Evolutionary conservation across 768 basidiomycete genomes (phyloP), one percentile per base, ranked within the genome.

Genomic region (Baorangia bicolor): DNA sequence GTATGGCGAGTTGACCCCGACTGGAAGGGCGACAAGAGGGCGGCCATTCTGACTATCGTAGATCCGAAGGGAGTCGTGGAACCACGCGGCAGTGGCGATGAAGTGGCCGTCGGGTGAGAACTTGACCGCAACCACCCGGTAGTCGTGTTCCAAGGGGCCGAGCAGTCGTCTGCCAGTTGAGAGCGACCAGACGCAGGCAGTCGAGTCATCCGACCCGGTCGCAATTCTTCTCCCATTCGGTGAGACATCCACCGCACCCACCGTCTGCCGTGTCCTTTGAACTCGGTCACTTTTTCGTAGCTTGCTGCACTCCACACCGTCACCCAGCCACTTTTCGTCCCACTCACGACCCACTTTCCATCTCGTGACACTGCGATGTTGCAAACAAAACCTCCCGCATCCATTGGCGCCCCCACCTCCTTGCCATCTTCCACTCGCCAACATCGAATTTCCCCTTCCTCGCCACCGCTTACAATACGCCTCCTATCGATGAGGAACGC

Each of bases 21-120:
- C 23, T 2, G 35, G 21, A 3, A 25, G 3, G 21, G 59, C 27
- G 21, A 30, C 18, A 13, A 53, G 25, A 4, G 35, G 21, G 5
- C 9, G 8, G n/a, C 38, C 37, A 2, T 23, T 6, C 2, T 20
- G 31, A 21, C 8, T 20, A n/a, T 51, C 37, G 4, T 47, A 59
- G 23, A 53, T 16, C 2, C 38, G 47, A 12, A 54, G n/a, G 10
- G 20, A 48, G 2, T n/a, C 2, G 1, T 2, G 7, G 5, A 2
- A 4, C 13, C 5, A 39, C 6, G 34, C 20, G 1, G 48, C 45
- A 3, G 49, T 41, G 2, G 57, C 57, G 2, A 60, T 4, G 37
- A 27, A 8, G 3, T 3, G 13, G 20, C 52, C 56, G 13, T 58
- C 7, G 5, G 45, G 57, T 0, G 44, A 59, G 18, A 60, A 59